These are phyloP conservation scores for Coffea humblotiana DNA, from an alignment of 305 asterid species.

Conservation along the genomic window DNA sequence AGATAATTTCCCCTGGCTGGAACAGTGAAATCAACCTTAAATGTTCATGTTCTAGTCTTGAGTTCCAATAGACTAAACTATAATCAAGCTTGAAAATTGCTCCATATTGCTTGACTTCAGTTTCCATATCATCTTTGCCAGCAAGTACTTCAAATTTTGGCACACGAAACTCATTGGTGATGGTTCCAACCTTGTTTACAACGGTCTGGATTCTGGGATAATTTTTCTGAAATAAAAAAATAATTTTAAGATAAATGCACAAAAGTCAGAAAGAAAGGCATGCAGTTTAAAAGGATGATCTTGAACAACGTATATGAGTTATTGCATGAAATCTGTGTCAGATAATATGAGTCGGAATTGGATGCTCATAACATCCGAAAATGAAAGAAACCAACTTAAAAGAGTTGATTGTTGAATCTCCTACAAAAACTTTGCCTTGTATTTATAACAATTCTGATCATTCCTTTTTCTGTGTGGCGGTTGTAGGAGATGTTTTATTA, in stretches of 20 bases:
- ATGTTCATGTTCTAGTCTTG: constrained; percentile 94
- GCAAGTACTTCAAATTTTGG: constrained; percentile 91
- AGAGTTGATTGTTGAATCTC: background rate
- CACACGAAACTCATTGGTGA: constrained; percentile 85
- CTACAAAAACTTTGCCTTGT: background rate
- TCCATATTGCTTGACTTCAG: constrained; percentile 86
- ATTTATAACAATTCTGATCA: too few relatives aligned
- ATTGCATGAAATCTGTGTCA: background rate
- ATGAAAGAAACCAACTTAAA: constrained; percentile 2
- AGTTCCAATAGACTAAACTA: constrained; percentile 93
- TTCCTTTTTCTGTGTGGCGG: too few relatives aligned
- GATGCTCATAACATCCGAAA: background rate
- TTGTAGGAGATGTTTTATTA: too few relatives aligned
- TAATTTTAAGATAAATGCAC: background rate
- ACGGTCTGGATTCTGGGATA: constrained; percentile 85
- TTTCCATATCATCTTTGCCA: constrained; percentile 79
- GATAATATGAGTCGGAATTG: too few relatives aligned
- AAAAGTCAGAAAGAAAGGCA: background rate
- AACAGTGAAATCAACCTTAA: constrained; percentile 70
- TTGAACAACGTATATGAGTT: background rate
- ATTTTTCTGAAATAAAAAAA: constrained; percentile 60
- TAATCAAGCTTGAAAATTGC: constrained; percentile 95
- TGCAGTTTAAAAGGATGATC: background rate
- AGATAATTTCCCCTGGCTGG: constrained; percentile 64
- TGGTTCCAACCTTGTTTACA: constrained; percentile 86